Evolutionary conservation across 2,329 filamentous ascomycete species (phyloP).

Genomic region (Fusarium sp.): DNA sequence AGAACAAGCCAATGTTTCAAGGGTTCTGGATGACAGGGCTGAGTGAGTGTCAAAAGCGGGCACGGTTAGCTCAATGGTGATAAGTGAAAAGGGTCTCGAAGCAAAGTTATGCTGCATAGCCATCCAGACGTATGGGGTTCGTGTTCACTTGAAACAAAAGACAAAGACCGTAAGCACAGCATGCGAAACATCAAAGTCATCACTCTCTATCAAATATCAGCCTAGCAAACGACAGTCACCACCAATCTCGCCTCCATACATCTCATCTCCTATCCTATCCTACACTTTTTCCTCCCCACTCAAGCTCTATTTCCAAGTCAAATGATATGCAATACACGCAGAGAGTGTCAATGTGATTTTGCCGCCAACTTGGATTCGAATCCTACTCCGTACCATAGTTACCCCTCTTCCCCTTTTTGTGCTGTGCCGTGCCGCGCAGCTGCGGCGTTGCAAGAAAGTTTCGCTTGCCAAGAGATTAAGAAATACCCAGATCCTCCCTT

Average conservation of each 20-base stretch:
- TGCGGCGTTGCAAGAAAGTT: not conserved
- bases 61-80: not conserved
- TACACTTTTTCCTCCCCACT: slow-evolving; percentile 13
- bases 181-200: slow-evolving; percentile 29
- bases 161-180: not conserved
- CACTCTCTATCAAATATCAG: slow-evolving; percentile 39
- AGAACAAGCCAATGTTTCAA: slow-evolving; percentile 5
- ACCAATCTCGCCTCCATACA: slow-evolving; percentile 19
- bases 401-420: slow-evolving; percentile 17
- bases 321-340: slow-evolving; percentile 28
- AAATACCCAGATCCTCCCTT: not conserved
- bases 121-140: not conserved
- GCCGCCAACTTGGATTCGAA: slow-evolving; percentile 16
- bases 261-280: not conserved
- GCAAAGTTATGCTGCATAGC: not conserved
- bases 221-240: slow-evolving; percentile 15
- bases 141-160: not conserved
- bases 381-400: slow-evolving; percentile 12
- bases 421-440: slow-evolving; percentile 3
- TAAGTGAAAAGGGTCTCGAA: not conserved
- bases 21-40: not conserved
- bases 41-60: not conserved
- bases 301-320: slow-evolving; percentile 29
- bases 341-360: slow-evolving; percentile 26
- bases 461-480: slow-evolving; percentile 20